Evolutionary conservation across 163 green algal genomes (phyloP).

Genomic region (Trebouxia gelatinosa): DNA sequence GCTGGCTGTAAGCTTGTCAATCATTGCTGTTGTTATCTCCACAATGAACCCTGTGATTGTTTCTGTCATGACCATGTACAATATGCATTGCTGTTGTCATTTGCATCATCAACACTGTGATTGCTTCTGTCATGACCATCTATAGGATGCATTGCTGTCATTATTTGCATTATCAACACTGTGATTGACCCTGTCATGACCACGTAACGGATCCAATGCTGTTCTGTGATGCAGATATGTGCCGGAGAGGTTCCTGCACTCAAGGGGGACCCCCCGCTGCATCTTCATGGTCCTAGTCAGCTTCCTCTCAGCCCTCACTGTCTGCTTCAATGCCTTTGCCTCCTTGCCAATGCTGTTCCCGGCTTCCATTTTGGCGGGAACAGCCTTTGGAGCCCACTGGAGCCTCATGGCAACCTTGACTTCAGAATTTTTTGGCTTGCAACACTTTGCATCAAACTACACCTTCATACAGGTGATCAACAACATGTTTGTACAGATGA

Average conservation of each 20-base stretch:
- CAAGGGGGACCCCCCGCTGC: slow-evolving; percentile 53
- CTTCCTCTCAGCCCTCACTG: slow-evolving; percentile 34
- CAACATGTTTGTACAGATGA: not conserved
- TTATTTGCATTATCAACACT: too few relatives aligned
- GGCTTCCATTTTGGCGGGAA: slow-evolving; percentile 51
- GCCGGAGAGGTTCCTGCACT: slow-evolving; percentile 60
- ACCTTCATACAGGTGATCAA: slow-evolving; percentile 52
- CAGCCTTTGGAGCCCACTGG: slow-evolving; percentile 78
- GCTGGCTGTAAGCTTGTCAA: too few relatives aligned
- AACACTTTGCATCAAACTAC: slow-evolving; percentile 81
- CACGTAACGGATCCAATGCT: too few relatives aligned
- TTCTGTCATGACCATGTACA: too few relatives aligned
- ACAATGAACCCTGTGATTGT: too few relatives aligned
- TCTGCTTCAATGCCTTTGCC: slow-evolving; percentile 41
- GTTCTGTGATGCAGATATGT: slow-evolving; percentile 36
- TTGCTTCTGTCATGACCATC: too few relatives aligned
- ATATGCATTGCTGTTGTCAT: too few relatives aligned
- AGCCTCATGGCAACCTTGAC: slow-evolving; percentile 72
- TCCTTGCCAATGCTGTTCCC: slow-evolving; percentile 32
- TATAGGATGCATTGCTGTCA: too few relatives aligned
- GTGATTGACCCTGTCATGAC: too few relatives aligned
- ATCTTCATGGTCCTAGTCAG: slow-evolving; percentile 51
- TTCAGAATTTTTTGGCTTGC: slow-evolving; percentile 78
- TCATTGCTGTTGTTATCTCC: too few relatives aligned
- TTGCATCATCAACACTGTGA: too few relatives aligned